Conservation (phyloP, 805 yeast species). For the Wickerhamiella azyma region DNA sequence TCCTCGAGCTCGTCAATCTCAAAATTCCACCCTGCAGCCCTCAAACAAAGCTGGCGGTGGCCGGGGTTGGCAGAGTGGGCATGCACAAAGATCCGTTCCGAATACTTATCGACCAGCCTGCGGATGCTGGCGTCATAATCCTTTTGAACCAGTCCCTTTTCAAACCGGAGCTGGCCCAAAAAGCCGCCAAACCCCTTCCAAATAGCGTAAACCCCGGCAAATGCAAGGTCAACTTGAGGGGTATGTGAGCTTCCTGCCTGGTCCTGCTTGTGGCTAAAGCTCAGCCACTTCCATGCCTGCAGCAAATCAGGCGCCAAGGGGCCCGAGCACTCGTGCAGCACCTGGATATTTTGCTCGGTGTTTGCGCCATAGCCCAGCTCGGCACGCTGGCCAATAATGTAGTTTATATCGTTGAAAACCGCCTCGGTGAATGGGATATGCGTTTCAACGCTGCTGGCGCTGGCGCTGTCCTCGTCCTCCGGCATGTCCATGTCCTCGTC, state of each 20-base stretch:
- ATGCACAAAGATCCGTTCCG: slow-evolving; percentile 23
- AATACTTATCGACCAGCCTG: slow-evolving; percentile 35
- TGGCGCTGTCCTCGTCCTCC: slow-evolving; percentile 12
- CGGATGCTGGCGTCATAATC: slow-evolving; percentile 39
- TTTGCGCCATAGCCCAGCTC: slow-evolving; percentile 57
- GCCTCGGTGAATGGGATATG: slow-evolving; percentile 23
- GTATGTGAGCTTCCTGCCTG: slow-evolving; percentile 54
- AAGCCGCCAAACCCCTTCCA: slow-evolving; percentile 48
- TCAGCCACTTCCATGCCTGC: slow-evolving; percentile 88
- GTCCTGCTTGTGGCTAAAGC: slow-evolving; percentile 51
- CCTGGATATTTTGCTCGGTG: slow-evolving; percentile 46
- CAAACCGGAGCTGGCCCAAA: slow-evolving; percentile 13
- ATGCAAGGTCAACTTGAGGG: slow-evolving; percentile 65
- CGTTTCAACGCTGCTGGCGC: no score
- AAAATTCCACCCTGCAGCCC: slow-evolving; percentile 84
- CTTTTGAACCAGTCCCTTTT: slow-evolving; percentile 25
- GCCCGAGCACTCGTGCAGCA: slow-evolving; percentile 26
- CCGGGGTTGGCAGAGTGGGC: slow-evolving; percentile 42
- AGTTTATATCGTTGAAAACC: slow-evolving; percentile 59
- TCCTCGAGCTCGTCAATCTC: slow-evolving; percentile 62
- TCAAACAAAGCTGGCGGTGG: slow-evolving; percentile 65
- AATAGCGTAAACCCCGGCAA: slow-evolving; percentile 75
- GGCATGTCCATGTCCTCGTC: slow-evolving; percentile 5
- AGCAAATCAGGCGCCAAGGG: slow-evolving; percentile 39
- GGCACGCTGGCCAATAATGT: slow-evolving; percentile 60